A percentile compares a stretch with the other conserved stretches of the same genome.
These are phyloP conservation scores for Arctium minus DNA, from an alignment of 129 eudicot genomes.

Conservation along the genomic window DNA sequence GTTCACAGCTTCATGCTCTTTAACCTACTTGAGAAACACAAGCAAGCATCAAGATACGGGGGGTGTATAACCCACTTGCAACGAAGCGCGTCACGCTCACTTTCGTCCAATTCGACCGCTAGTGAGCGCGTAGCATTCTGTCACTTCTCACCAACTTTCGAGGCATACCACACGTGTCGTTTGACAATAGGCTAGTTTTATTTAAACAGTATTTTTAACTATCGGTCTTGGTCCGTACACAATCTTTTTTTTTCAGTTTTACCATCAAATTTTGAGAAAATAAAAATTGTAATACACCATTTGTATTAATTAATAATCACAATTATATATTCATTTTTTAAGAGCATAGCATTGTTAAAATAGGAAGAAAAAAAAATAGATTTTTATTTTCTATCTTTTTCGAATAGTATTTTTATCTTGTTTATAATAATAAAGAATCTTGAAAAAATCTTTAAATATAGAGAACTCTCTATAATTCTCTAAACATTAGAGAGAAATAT, in stretches of 20 bases:
- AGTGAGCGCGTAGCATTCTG: neutral
- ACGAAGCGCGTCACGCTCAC: neutral
- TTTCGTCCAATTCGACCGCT: neutral
- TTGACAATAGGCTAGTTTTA: neutral
- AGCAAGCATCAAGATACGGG: neutral
- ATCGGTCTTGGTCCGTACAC: constrained; percentile 1
- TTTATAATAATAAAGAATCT: too few relatives aligned
- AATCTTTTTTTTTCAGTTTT: neutral
- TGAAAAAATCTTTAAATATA: too few relatives aligned
- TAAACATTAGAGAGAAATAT: too few relatives aligned
- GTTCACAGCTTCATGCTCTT: constrained; percentile 12
- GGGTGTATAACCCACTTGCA: neutral
- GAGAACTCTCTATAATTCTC: too few relatives aligned
- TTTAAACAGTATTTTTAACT: neutral
- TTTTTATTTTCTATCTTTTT: too few relatives aligned
- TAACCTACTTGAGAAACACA: constrained; percentile 11
- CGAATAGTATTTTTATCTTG: too few relatives aligned
- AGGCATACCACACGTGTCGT: neutral
- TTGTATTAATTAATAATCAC: too few relatives aligned
- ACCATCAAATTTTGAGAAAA: neutral
- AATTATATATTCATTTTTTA: too few relatives aligned
- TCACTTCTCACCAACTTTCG: neutral
- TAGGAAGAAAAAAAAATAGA: too few relatives aligned
- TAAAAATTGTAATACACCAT: too few relatives aligned
- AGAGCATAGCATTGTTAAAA: too few relatives aligned